Evolutionary conservation across 2,329 filamentous ascomycete species (phyloP), one percentile per base, ranked within the genome.

Genomic region (Botrytis cinerea): DNA sequence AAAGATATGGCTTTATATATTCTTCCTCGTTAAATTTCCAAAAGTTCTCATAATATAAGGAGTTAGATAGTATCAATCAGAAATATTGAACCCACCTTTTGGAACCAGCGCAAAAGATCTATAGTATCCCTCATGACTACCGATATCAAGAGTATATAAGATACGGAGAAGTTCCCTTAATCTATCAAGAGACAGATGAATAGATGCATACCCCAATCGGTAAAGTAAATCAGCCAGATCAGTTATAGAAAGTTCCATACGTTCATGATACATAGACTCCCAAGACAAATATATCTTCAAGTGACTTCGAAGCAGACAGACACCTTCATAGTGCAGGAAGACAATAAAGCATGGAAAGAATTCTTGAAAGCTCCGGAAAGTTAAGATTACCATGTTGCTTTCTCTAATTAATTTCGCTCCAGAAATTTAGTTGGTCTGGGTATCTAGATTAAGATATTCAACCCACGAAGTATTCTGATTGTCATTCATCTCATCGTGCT

Each of bases 61-160:
- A 25, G 0, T 51, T 51, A 1, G 0, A 51, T 51, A 14, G 22
- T 51, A 25, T 25, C 0, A 25, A 12, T 25, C 6, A 35, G 35
- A 35, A 35, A 35, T 32, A 32, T 32, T 4, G 32, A 32, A 32
- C 32, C 32, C 4, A 32, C 32, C 32, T 32, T 32, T 32, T 32
- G 32, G 32, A 4, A 32, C 32, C 35, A 35, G 35, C 35, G 35
- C 35, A 7, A 4, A 35, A 35, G 35, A 35, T 32, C 35, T 35
- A 48, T 20, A 8, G 45, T 48, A 35, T 10, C 12, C 40, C 46
- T n/a, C n/a, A n/a, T 48, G 9, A 22, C 46, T 48, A 12, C 22
- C 22, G 4, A 4, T 48, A 1, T 48, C 46, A 10, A 12, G 46
- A 25, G 46, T 48, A 48, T 12, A 12, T 25, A 51, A 12, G 22